These are phyloP conservation scores for Candolleomyces aberdarensis DNA, from an alignment of 768 basidiomycete genomes.

Conservation along the genomic window DNA sequence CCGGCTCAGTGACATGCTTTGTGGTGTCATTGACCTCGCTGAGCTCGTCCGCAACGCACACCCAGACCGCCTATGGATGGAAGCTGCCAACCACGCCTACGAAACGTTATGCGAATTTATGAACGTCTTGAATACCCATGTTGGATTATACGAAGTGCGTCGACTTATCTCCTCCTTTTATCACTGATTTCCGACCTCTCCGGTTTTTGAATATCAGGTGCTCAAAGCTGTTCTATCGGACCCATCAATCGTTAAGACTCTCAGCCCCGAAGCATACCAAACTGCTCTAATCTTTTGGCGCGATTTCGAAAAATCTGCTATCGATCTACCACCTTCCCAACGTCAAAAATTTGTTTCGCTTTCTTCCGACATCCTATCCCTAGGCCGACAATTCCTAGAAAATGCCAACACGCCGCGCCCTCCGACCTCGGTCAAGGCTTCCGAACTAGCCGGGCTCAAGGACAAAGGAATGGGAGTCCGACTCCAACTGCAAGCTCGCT, in stretches of 20 bases:
- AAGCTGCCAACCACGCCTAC: constrained; percentile 83
- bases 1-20: constrained; percentile 92
- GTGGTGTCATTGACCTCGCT: constrained; percentile 94
- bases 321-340: constrained; percentile 76
- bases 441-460: constrained; percentile 69
- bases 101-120: constrained; percentile 94
- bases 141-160: constrained; percentile 84
- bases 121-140: constrained; percentile 95
- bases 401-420: constrained; percentile 61
- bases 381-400: constrained; percentile 83
- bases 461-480: constrained; percentile 75
- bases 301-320: constrained; percentile 97
- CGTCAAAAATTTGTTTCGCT: constrained; percentile 83
- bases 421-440: constrained; percentile 64
- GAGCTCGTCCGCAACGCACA: constrained; percentile 93
- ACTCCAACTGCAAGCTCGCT: constrained; percentile 70
- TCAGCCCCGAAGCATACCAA: constrained; percentile 73
- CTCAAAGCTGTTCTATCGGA: constrained; percentile 70
- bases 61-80: constrained; percentile 81
- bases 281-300: constrained; percentile 93
- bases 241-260: constrained; percentile 57
- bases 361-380: constrained; percentile 83
- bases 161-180: neutral
- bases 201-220: constrained; percentile 40
- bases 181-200: constrained; percentile 15